phyloP scores from a whole-genome alignment of 176 grass and related monocot genomes.

The Eleusine coracana region DNA sequence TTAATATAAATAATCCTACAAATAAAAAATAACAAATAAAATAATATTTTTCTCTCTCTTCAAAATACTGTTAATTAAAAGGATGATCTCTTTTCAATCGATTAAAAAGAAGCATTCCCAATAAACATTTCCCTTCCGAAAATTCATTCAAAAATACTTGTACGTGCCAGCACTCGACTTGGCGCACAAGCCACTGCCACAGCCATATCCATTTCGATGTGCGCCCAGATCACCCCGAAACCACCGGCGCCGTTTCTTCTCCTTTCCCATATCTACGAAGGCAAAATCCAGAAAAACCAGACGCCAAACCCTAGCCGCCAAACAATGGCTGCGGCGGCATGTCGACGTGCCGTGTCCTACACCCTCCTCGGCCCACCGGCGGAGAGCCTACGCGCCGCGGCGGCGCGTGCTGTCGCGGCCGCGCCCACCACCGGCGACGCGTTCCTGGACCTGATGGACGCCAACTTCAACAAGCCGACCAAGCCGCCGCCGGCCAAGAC shows the following conservation, averaged over 20 bases:
- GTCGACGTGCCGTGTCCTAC: not conserved
- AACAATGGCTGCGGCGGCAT: slow-evolving; percentile 24
- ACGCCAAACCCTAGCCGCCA: not conserved
- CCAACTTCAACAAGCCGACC: not conserved
- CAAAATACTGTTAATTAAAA: no score
- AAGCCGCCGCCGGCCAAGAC: slow-evolving; percentile 2
- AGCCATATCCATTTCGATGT: no score
- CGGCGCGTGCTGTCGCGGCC: not conserved
- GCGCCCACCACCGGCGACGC: not conserved
- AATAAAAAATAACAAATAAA: no score
- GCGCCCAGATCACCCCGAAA: not conserved
- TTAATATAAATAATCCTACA: no score
- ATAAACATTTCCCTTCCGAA: no score
- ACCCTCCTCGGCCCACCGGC: slow-evolving; percentile 46
- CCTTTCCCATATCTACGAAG: not conserved
- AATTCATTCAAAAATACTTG: no score
- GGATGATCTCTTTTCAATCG: no score
- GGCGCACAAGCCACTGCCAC: no score
- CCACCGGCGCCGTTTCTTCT: not conserved
- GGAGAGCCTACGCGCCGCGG: not conserved
- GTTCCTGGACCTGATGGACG: not conserved
- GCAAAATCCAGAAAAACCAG: not conserved
- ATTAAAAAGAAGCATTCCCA: no score
- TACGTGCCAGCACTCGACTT: no score
- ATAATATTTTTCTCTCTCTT: no score